These are phyloP conservation scores for Nasturtium officinale DNA, from an alignment of 345 rosid species.

Conservation along the genomic window DNA sequence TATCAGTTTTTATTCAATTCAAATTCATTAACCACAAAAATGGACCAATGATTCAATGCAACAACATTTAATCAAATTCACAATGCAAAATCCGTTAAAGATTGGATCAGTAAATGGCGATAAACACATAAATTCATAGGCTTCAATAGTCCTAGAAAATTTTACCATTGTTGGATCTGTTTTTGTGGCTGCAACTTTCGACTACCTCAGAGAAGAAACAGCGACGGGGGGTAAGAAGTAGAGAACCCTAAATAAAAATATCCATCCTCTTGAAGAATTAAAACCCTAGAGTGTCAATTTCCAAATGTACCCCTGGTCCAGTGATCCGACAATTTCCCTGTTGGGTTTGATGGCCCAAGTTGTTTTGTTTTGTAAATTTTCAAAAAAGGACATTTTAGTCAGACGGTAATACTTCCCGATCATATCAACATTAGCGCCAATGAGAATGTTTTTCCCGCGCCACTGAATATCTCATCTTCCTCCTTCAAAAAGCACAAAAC, in stretches of 20 bases:
- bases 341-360: constrained; percentile 24
- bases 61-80: neutral
- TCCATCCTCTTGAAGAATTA: constrained; percentile 2
- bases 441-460: constrained; percentile 28
- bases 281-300: constrained; percentile 32
- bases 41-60: neutral
- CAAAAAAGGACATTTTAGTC: neutral
- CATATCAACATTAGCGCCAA: constrained; percentile 23
- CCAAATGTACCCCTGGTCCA: constrained; percentile 35
- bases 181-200: constrained; percentile 21
- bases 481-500: neutral
- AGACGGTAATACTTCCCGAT: neutral
- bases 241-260: neutral
- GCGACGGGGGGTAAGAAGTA: constrained; percentile 1
- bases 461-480: neutral
- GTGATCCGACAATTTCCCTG: neutral
- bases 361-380: neutral
- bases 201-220: too few species aligned
- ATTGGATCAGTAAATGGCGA: neutral
- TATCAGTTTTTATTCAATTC: neutral
- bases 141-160: neutral
- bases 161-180: constrained; percentile 39
- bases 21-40: neutral
- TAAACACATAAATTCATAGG: neutral
- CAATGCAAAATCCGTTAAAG: too few species aligned